Evolutionary conservation across 2,329 filamentous ascomycete genomes (phyloP).

Genomic region (Talaromyces sp.): DNA sequence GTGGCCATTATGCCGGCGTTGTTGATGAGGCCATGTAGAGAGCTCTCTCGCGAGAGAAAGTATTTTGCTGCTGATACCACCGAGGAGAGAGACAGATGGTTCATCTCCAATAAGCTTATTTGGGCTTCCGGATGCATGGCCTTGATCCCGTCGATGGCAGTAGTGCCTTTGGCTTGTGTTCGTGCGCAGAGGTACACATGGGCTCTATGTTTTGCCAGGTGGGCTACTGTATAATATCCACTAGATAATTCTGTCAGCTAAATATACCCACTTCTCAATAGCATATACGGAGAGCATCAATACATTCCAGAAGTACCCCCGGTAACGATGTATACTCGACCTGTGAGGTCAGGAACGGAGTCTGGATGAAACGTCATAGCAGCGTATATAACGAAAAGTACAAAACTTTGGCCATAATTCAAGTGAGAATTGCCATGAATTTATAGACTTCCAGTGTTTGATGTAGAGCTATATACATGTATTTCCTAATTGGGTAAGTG

Average conservation of each 20-base stretch:
- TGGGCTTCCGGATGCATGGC: not conserved
- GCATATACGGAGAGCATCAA: constrained; percentile 17
- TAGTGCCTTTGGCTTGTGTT: not conserved
- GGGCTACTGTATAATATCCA: not conserved
- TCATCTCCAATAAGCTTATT: not conserved
- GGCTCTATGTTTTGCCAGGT: not conserved
- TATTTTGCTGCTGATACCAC: not conserved
- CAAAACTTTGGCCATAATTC: too few relatives aligned
- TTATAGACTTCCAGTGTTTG: too few relatives aligned
- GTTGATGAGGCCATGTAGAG: constrained; percentile 14
- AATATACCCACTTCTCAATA: too few relatives aligned
- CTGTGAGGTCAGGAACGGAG: constrained; percentile 10
- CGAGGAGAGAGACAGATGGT: not conserved
- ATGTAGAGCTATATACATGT: too few relatives aligned
- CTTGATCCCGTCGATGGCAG: not conserved
- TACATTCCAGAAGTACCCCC: constrained; percentile 43
- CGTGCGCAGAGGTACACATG: not conserved
- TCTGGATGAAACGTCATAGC: not conserved
- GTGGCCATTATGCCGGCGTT: not conserved
- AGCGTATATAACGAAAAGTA: not conserved
- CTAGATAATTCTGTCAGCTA: not conserved
- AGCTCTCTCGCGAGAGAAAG: not conserved
- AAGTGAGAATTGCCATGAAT: not conserved
- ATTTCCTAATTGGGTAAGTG: not conserved
- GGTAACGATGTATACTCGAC: constrained; percentile 40